Base-by-base conservation (phyloP, 2,329 filamentous ascomycete species). In the Aspergillus flavus region DNA sequence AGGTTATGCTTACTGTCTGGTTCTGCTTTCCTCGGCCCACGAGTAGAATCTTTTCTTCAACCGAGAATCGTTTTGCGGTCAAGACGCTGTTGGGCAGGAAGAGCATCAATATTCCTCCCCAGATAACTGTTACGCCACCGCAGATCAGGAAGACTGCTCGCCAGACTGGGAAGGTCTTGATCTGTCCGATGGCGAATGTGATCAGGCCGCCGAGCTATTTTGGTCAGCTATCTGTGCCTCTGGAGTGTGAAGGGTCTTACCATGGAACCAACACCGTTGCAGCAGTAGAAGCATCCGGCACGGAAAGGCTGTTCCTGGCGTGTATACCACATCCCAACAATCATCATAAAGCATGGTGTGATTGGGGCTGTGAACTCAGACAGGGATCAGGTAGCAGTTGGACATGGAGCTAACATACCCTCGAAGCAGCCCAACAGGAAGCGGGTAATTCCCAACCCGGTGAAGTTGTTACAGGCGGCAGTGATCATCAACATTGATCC, bases 281-380 rank as follows among this genome's bases (percentile, higher is more conserved):
- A 80, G 61, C 75, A 75, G 62, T 80, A 80, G 66, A 80, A 80
- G 2, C 82, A 66, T 0, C 82, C 81, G 0, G 82, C 81, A 0
- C 82, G 77, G 28, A 83, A 77, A 0, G 82, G 82, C 59, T 84
- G 82, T 2, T 83, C 79, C 6, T 78, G 72, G 0, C 80, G 76
- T 0, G 74, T 75, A 68, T 83, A 85, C 82, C 82, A 85, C 76
- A 83, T 82, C 4, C 78, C 74, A 2, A 84, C 79, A 39, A 84
- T 81, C 75, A 85, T 78, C 78, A 84, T 83, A 58, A 84, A 83
- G 14, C 80, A 80, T 0, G 83, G 81, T 0, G 81, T 83, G 9
- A 85, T 81, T 0, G 80, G 78, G 0, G 81, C 80, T 59, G 41
- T n/a, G 12, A 26, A 2, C 21, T 64, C 21, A 64, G 62, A n/a